Conservation (phyloP, 768 basidiomycete species). For the Tubosaeta sp. region DNA sequence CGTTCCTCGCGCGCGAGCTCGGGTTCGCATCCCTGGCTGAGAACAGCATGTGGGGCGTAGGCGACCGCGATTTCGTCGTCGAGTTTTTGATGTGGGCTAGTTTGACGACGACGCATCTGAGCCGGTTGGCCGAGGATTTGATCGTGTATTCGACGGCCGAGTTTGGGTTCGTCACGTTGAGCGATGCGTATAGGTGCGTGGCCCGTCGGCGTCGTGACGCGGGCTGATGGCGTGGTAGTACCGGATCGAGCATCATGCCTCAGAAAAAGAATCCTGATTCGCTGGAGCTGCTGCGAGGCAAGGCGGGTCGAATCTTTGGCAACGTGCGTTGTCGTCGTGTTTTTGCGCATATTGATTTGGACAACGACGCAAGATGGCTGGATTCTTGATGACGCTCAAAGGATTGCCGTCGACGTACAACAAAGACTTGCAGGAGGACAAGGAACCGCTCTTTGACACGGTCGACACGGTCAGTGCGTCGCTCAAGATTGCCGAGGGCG, state of each 20-base stretch:
- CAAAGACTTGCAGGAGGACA: slow-evolving; percentile 98
- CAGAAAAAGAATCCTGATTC: slow-evolving; percentile 99
- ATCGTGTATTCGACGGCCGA: slow-evolving; percentile 97
- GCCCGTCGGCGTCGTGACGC: neutral
- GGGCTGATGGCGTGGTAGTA: slow-evolving; percentile 44
- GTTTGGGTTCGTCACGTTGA: slow-evolving; percentile 94
- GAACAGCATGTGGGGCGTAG: slow-evolving; percentile 96
- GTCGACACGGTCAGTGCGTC: slow-evolving; percentile 88
- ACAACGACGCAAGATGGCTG: slow-evolving; percentile 69
- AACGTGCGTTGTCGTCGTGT: slow-evolving; percentile 48
- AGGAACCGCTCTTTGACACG: slow-evolving; percentile 93
- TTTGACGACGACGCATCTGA: slow-evolving; percentile 89
- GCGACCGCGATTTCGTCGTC: slow-evolving; percentile 94
- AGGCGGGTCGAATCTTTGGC: slow-evolving; percentile 91
- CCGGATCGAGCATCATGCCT: slow-evolving; percentile 99
- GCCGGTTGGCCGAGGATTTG: slow-evolving; percentile 92
- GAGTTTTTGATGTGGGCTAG: slow-evolving; percentile 98
- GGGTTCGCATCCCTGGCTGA: slow-evolving; percentile 86
- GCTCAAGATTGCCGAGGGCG: slow-evolving; percentile 90
- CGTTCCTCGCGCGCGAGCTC: slow-evolving; percentile 86
- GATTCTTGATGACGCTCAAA: slow-evolving; percentile 96
- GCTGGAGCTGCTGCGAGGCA: slow-evolving; percentile 90
- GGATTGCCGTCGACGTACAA: slow-evolving; percentile 98
- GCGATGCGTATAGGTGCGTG: slow-evolving; percentile 91
- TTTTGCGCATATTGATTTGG: neutral